These are phyloP conservation scores for Canna indica DNA, from an alignment of 176 grass and related monocot species.

Conservation along the genomic window DNA sequence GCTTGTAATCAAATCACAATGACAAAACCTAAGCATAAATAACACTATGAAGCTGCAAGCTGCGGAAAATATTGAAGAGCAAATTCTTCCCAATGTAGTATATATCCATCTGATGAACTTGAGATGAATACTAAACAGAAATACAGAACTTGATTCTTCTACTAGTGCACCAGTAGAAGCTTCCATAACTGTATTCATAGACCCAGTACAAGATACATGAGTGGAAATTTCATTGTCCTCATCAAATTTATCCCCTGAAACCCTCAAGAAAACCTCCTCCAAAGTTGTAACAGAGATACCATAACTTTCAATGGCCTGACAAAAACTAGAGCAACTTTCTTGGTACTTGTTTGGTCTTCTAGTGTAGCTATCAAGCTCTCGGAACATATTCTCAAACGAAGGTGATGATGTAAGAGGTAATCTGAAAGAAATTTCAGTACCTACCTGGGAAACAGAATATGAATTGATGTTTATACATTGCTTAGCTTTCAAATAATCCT, in stretches of 20 bases:
- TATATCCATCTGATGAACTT: slow-evolving; percentile 25
- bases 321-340: slow-evolving; percentile 15
- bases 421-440: slow-evolving; percentile 43
- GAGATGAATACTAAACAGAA: not conserved
- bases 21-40: slow-evolving; percentile 20
- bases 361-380: slow-evolving; percentile 31
- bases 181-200: not conserved
- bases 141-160: not conserved
- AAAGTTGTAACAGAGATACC: slow-evolving; percentile 44
- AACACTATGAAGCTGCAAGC: slow-evolving; percentile 17
- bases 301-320: slow-evolving; percentile 30
- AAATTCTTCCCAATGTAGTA: slow-evolving; percentile 19
- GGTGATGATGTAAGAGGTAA: slow-evolving; percentile 36
- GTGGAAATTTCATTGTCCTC: slow-evolving; percentile 19
- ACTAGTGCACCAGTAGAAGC: slow-evolving; percentile 5
- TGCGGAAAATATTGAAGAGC: slow-evolving; percentile 25
- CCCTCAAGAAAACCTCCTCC: slow-evolving; percentile 39
- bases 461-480: not conserved
- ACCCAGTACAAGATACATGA: slow-evolving; percentile 8
- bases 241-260: slow-evolving; percentile 23
- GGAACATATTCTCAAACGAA: slow-evolving; percentile 42
- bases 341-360: slow-evolving; percentile 8
- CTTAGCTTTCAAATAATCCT: not conserved
- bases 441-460: slow-evolving; percentile 29
- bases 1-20: slow-evolving; percentile 24